Evolutionary conservation across 176 grass and related monocot species (phyloP), one percentile per base, ranked within the genome.

Genomic region (Paspalum vaginatum): DNA sequence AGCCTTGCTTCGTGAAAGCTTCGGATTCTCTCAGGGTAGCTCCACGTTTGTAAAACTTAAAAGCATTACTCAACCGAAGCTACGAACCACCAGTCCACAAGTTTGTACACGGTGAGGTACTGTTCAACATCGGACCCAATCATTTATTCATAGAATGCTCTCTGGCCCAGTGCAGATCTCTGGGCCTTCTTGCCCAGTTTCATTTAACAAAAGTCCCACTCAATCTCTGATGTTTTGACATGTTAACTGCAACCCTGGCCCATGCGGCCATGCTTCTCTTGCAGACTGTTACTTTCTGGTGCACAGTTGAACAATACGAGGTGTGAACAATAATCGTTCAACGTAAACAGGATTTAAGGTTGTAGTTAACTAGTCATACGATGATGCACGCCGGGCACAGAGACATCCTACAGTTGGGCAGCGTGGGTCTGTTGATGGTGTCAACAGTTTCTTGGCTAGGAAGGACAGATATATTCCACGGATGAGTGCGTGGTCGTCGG

Each of bases 1-100:
- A 86, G 60, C 44, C 27, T 82, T 86, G 70, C 60, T 78, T 54
- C n/a, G 50, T 0, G 26, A 26, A 85, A 81, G 72, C 66, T 54
- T 78, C 59, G 54, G 17, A 73, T 62, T 51, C 13, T 17, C 8
- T 71, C 57, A 59, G 17, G 11, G 15, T 77, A 58, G 66, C 72
- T 78, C 78, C 59, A 76, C 50, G 47, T 72, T 76, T 50, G 32
- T n/a, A 15, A 20, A n/a, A n/a, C n/a, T n/a, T n/a, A n/a, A n/a
- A 68, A 69, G 9, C 37, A 61, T 67, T 27, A 50, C 42, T 82
- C 43, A 8, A 42, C 47, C n/a, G 49, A 77, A 78, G 88, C 78
- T 73, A 53, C 53, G 50, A 22, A 32, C 40, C 59, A 67, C 42
- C 14, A 17, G 13, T 55, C 21, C 4, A 43, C 77, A 11, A 42